phyloP scores from a whole-genome alignment of 306 rosid species.

The Prunus padus region DNA sequence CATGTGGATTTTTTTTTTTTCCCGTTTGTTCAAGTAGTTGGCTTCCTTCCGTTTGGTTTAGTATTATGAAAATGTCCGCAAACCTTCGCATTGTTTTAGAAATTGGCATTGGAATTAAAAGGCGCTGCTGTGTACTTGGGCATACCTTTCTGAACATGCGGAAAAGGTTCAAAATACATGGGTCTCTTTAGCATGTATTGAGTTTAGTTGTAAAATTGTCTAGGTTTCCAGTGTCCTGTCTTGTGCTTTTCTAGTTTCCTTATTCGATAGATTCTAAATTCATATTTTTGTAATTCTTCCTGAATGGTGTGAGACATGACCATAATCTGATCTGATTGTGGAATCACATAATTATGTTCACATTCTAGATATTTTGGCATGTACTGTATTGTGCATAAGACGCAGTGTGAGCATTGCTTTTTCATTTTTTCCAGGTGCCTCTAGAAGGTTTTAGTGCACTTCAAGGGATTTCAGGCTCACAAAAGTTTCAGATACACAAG shows the following conservation, averaged over 20 bases:
- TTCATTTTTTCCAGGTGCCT: slow-evolving; percentile 71
- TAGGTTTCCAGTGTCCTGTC: background rate
- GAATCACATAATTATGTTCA: background rate
- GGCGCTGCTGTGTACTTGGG: background rate
- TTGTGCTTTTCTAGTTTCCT: background rate
- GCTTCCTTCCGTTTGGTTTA: background rate
- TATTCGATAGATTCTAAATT: background rate
- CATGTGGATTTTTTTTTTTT: background rate
- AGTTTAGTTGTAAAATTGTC: background rate
- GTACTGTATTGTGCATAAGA: background rate
- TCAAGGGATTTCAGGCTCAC: slow-evolving; percentile 98
- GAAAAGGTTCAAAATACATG: background rate
- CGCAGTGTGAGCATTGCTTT: slow-evolving; percentile 7
- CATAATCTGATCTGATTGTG: background rate
- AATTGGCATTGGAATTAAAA: background rate
- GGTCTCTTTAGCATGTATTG: background rate
- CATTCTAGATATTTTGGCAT: background rate
- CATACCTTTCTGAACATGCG: background rate
- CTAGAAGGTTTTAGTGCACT: slow-evolving; percentile 98
- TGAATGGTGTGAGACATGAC: background rate
- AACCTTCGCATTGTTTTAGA: background rate
- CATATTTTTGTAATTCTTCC: background rate
- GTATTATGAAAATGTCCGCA: background rate
- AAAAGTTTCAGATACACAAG: slow-evolving; percentile 97
- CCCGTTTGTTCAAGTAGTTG: background rate